A percentile compares a stretch with the other conserved stretches of the same genome.
Evolutionary conservation across 1,284 basidiomycete species (phyloP).

Genomic region (Puccinia novopanici): DNA sequence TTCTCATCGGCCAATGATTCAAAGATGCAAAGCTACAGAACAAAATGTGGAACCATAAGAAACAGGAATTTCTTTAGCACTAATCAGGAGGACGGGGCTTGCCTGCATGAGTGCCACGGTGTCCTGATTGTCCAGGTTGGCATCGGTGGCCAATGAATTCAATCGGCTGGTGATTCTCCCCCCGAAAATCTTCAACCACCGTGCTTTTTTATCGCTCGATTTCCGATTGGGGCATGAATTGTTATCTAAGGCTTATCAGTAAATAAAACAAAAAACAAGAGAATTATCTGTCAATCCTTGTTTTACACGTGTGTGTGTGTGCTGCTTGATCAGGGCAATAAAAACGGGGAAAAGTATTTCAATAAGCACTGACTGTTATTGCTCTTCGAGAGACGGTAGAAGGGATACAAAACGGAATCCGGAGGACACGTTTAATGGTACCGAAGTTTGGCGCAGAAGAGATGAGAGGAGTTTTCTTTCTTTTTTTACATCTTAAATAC

Average conservation of each 20-base stretch:
- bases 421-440: too few species aligned
- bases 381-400: neutral
- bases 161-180: conserved; percentile 3
- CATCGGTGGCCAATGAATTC: conserved; percentile 8
- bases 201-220: neutral
- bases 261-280: neutral
- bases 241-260: conserved; percentile 32
- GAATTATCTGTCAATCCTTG: neutral
- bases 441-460: too few species aligned
- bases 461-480: too few species aligned
- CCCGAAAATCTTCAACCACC: conserved; percentile 23
- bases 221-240: conserved; percentile 36
- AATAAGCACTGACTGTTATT: conserved; percentile 30
- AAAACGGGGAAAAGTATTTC: too few species aligned
- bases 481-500: too few species aligned
- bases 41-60: too few species aligned
- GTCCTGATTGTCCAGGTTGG: conserved; percentile 12
- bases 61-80: too few species aligned
- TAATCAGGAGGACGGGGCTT: neutral
- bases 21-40: conserved; percentile 41
- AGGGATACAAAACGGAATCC: neutral
- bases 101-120: conserved; percentile 37
- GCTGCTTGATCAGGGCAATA: too few species aligned
- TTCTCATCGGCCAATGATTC: conserved; percentile 29
- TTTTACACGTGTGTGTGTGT: too few species aligned